A percentile compares a stretch with the other conserved stretches of the same genome.
Conservation (phyloP, 2,329 filamentous ascomycete genomes). For the Setomelanomma holmii region DNA sequence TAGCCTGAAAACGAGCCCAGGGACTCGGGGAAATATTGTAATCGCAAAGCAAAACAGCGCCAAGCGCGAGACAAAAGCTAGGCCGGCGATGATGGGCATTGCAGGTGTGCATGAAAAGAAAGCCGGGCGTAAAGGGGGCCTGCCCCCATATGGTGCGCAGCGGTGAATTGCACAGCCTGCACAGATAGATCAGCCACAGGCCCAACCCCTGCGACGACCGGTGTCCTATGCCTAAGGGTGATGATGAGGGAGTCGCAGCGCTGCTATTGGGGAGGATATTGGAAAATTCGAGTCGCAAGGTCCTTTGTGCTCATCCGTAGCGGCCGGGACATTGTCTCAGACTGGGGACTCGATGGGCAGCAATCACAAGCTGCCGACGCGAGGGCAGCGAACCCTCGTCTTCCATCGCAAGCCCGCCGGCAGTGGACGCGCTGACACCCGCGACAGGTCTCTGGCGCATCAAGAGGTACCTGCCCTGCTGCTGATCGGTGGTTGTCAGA, state of each 20-base stretch:
- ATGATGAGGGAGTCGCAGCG: slow-evolving; percentile 9
- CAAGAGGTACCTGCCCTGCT: slow-evolving; percentile 6
- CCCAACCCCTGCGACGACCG: slow-evolving; percentile 31
- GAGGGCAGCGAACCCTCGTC: slow-evolving; percentile 14
- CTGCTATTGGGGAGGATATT: slow-evolving; percentile 16
- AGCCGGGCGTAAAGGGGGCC: slow-evolving; percentile 33
- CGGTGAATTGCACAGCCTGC: slow-evolving; percentile 45
- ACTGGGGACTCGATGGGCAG: slow-evolving; percentile 27
- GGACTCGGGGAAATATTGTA: slow-evolving; percentile 22
- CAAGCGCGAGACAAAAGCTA: slow-evolving; percentile 24
- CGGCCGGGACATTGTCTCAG: slow-evolving; percentile 27
- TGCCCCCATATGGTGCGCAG: slow-evolving; percentile 23
- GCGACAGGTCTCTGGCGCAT: slow-evolving; percentile 6
- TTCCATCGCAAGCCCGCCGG: slow-evolving; percentile 4
- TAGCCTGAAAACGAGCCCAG: slow-evolving; percentile 42
- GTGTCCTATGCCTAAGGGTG: slow-evolving; percentile 32
- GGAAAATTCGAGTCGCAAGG: slow-evolving; percentile 10
- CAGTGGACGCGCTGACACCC: background rate
- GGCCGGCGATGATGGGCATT: slow-evolving; percentile 31
- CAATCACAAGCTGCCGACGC: slow-evolving; percentile 25
- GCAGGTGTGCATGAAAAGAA: slow-evolving; percentile 30
- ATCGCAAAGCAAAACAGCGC: slow-evolving; percentile 18
- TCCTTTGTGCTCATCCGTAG: slow-evolving; percentile 10
- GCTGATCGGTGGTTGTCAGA: slow-evolving; percentile 7
- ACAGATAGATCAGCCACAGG: slow-evolving; percentile 26